These are phyloP conservation scores for Auriscalpium vulgare DNA, from an alignment of 768 basidiomycete genomes.

Conservation along the genomic window DNA sequence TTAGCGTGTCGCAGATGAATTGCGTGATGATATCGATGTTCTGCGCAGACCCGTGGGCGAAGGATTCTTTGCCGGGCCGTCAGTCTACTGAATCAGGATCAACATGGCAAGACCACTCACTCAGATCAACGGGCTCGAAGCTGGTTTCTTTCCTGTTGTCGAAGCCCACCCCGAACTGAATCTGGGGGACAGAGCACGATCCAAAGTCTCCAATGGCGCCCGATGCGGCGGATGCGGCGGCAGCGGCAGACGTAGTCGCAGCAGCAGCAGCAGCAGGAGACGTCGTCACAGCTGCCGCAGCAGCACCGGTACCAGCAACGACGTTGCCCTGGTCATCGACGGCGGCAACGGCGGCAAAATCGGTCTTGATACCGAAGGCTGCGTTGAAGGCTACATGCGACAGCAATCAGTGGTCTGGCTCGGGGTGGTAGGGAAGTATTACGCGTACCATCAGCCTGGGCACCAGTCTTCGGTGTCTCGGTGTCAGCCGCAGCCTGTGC, in stretches of 20 bases:
- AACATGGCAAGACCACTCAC: slow-evolving; percentile 7
- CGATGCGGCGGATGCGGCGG: slow-evolving; percentile 2
- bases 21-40: slow-evolving; percentile 51
- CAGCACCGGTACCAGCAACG: slow-evolving; percentile 19
- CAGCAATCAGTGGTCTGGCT: neutral
- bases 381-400: slow-evolving; percentile 39
- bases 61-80: slow-evolving; percentile 22
- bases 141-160: slow-evolving; percentile 44
- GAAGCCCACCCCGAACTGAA: slow-evolving; percentile 46
- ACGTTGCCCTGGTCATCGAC: slow-evolving; percentile 37
- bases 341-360: slow-evolving; percentile 36
- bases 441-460: neutral
- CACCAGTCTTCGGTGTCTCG: slow-evolving; percentile 30
- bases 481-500: slow-evolving; percentile 37
- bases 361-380: slow-evolving; percentile 45
- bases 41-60: slow-evolving; percentile 49
- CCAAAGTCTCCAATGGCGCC: slow-evolving; percentile 26
- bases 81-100: slow-evolving; percentile 28
- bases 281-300: slow-evolving; percentile 2
- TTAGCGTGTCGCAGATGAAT: slow-evolving; percentile 49
- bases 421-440: too few species aligned
- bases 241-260: slow-evolving; percentile 4
- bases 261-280: slow-evolving; percentile 12
- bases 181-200: slow-evolving; percentile 43
- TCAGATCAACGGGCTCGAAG: slow-evolving; percentile 43